These are phyloP conservation scores for Phialocephala subalpina DNA, from an alignment of 2,329 filamentous ascomycete genomes.

Conservation along the genomic window DNA sequence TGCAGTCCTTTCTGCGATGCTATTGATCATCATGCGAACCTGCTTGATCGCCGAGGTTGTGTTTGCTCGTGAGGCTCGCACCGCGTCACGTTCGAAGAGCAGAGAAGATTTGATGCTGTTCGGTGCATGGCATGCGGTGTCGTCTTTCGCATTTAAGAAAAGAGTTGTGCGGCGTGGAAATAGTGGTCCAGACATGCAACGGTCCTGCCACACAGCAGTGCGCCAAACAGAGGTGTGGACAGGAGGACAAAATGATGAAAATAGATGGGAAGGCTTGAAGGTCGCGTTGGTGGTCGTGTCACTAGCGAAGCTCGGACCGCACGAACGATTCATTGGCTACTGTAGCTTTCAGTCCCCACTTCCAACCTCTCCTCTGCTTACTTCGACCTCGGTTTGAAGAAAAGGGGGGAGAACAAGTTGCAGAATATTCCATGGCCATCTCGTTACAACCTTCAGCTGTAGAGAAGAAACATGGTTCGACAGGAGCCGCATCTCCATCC, in stretches of 20 bases:
- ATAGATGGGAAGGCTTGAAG: too few species aligned
- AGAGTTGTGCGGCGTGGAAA: background rate
- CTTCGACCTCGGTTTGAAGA: background rate
- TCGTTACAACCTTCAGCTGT: background rate
- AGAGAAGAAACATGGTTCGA: background rate
- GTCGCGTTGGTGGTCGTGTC: too few species aligned
- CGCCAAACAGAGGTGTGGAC: background rate
- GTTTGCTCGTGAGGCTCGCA: constrained; percentile 8
- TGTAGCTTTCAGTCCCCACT: background rate
- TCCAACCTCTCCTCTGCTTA: background rate
- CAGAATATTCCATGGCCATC: background rate
- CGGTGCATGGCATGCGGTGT: background rate
- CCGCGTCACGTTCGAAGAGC: background rate
- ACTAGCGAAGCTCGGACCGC: too few species aligned
- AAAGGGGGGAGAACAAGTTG: background rate
- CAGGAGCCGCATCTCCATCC: background rate
- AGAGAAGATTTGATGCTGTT: background rate
- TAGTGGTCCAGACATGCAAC: background rate
- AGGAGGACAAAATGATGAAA: background rate
- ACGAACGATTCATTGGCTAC: background rate
- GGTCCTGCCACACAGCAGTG: background rate
- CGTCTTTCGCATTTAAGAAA: background rate
- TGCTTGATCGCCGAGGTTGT: constrained; percentile 2
- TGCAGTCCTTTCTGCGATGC: background rate
- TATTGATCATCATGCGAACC: background rate